Conservation (phyloP, 1,139 yeast species). For the Suhomyces taliae region DNA sequence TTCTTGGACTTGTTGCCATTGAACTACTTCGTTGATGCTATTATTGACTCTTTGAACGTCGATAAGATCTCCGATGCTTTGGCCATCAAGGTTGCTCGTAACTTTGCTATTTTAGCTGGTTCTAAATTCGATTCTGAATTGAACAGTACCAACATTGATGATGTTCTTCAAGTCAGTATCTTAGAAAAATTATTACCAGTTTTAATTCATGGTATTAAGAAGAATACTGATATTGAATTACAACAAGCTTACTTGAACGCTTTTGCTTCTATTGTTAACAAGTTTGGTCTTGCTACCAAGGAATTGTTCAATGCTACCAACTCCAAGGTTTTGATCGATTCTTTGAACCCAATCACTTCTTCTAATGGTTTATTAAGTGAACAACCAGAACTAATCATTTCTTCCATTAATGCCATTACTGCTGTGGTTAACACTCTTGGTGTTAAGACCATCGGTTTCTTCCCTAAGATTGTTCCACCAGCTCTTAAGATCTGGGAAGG, state of each 20-base stretch:
- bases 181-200: constrained; percentile 45
- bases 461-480: constrained; percentile 82
- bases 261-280: constrained; percentile 59
- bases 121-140: constrained; percentile 70
- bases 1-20: constrained; percentile 74
- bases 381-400: constrained; percentile 64
- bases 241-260: constrained; percentile 73
- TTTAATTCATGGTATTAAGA: constrained; percentile 45
- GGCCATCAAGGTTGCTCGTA: constrained; percentile 45
- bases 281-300: constrained; percentile 51
- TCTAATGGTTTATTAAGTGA: constrained; percentile 52
- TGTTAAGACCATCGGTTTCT: constrained; percentile 79
- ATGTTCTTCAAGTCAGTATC: constrained; percentile 43
- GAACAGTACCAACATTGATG: constrained; percentile 38
- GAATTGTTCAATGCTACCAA: constrained; percentile 36
- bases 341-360: constrained; percentile 55
- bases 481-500: constrained; percentile 57
- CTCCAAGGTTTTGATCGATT: constrained; percentile 46
- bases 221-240: constrained; percentile 45
- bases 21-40: constrained; percentile 64
- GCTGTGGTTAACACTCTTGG: constrained; percentile 74
- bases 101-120: constrained; percentile 60
- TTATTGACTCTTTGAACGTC: constrained; percentile 55
- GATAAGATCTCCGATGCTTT: constrained; percentile 37
- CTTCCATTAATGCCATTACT: constrained; percentile 73